Evolutionary conservation across 1,284 basidiomycete species (phyloP), one percentile per base, ranked within the genome.

Genomic region (Hypsizygus ulmarius): DNA sequence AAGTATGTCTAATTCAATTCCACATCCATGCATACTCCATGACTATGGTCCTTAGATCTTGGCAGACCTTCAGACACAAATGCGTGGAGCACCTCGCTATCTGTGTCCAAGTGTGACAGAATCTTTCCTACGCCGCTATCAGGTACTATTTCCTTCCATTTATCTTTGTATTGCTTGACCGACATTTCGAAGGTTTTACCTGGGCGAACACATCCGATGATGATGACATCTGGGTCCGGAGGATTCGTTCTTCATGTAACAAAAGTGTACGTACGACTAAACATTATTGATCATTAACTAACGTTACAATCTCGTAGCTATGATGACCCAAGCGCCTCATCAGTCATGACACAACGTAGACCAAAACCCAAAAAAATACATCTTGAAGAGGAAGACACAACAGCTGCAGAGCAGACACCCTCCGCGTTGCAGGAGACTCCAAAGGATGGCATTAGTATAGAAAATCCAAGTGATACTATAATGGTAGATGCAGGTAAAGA

Each of bases 201-300:
- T 18, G 96, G 96, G 11, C 79, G 97, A 28, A 97, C 93, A 35
- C 97, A 99, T 71, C 97, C 97, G 0, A 84, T 83, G 58, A 99
- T 99, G 97, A 87, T 78, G 50, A 92, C 87, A 40, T 88, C 90
- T 12, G 92, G 90, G 1, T 87, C 88, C 2, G 94, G 91, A 3
- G 96, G 97, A 0, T 97, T 85, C 68, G 71, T 99, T 21, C 74
- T 98, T 39, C 85, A 90, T 63, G 81, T 87, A 5, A 85, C 86
- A 33, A 89, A 89, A 78, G 84, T 98, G 88, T 93, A 71, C 48
- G 86, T 73, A 32, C 14, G 43, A 19, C 28, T 14, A 28, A 28
- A n/a, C 25, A 34, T 29, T 30, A 36, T 16, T 30, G 15, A 27
- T 7, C 27, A 46, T 45, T 46, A 35, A 21, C 28, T 30, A 43